Base-by-base conservation (phyloP, 179 eudicot genomes). In the Camellia oleifera region DNA sequence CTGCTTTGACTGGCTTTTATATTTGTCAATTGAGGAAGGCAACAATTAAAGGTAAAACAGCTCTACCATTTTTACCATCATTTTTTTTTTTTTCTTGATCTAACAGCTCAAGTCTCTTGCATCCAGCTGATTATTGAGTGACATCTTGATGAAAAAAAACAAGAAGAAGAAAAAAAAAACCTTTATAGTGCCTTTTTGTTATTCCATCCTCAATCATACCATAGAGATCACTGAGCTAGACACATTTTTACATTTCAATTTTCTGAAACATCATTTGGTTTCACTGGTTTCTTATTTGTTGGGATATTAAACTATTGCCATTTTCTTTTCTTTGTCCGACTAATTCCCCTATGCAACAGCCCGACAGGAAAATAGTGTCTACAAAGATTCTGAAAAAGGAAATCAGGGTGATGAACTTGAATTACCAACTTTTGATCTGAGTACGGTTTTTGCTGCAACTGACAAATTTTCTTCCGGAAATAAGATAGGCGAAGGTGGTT, bases 401-500 rank as follows among this genome's bases (percentile, higher is more conserved):
- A 78, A 72, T 18, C 80, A 64, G 4, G 66, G 75, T 1, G 86
- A 86, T 32, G 89, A 87, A 67, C 66, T 88, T 3, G 94, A 92
- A 56, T 83, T 91, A 79, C 92, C 93, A 17, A 68, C 89, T 70
- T 92, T 81, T 53, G 93, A 90, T 78, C 74, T 88, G 11, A 79
- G 81, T 62, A 83, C 86, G 46, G 62, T 94, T 56, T 86, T 75
- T 60, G 64, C 69, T 9, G 98, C 98, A 44, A 94, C 98, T 13
- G 77, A 87, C 77, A 88, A 88, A 78, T 94, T 94, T 84, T 86
- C 90, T 12, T 80, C 83, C 3, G 82, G 71, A 15, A 91, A 91
- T 80, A 91, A 91, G 72, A 88, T 94, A 6, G 98, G 98, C 26
- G 89, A 90, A 86, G 98, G 98, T 58, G 96, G 98, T 79, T 94